Percentiles rank a stretch among this genome's conserved stretches.
phyloP scores from a whole-genome alignment of 257 asterid species.

The Cruciata laevipes region DNA sequence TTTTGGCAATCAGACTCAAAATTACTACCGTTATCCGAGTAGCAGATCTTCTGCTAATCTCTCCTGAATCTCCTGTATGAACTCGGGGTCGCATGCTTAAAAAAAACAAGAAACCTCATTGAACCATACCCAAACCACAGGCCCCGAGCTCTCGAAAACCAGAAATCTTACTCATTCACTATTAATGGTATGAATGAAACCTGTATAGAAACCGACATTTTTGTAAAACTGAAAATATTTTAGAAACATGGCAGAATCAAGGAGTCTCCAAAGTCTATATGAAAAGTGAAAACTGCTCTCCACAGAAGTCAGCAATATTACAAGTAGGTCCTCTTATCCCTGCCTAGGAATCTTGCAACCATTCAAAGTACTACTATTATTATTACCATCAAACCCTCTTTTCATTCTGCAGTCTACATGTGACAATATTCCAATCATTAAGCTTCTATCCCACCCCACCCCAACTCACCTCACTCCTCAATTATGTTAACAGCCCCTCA shows the following conservation, averaged over 20 bases:
- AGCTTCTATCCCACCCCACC: slow-evolving; percentile 1
- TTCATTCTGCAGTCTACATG: slow-evolving; percentile 14
- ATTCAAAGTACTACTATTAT: neutral
- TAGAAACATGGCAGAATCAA: neutral
- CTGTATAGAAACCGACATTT: too few species aligned
- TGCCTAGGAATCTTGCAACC: slow-evolving; percentile 4
- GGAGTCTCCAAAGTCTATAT: too few species aligned
- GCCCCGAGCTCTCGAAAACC: too few species aligned
- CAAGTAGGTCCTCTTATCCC: slow-evolving; percentile 8
- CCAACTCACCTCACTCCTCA: neutral
- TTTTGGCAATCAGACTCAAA: too few species aligned
- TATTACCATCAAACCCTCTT: neutral
- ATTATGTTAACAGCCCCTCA: slow-evolving; percentile 2
- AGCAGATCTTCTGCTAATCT: neutral
- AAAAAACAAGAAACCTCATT: too few species aligned
- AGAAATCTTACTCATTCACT: too few species aligned
- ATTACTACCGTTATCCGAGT: too few species aligned
- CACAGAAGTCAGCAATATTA: slow-evolving; percentile 4
- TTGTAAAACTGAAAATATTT: too few species aligned
- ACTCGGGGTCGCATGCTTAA: neutral
- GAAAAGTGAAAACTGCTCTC: neutral
- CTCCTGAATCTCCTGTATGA: neutral
- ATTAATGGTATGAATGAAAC: too few species aligned
- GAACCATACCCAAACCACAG: too few species aligned
- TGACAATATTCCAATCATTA: slow-evolving; percentile 14